phyloP scores from a whole-genome alignment of 2,329 filamentous ascomycete genomes.

The Beauveria australis region DNA sequence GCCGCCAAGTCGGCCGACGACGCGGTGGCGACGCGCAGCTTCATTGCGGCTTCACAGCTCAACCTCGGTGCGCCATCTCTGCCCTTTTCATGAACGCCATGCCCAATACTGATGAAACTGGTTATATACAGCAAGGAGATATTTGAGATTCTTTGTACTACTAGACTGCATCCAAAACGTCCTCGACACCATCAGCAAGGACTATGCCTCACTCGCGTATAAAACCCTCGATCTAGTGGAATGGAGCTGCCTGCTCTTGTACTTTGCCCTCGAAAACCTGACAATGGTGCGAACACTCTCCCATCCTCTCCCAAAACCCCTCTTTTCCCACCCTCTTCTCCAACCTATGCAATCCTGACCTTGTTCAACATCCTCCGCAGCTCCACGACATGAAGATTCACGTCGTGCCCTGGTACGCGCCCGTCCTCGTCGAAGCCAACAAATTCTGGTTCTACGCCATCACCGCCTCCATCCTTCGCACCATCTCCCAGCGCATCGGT shows the following conservation, averaged over 20 bases:
- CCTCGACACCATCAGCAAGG: neutral
- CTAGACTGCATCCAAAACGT: slow-evolving; percentile 7
- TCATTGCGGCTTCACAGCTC: slow-evolving; percentile 1
- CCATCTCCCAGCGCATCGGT: neutral
- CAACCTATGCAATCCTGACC: too few species aligned
- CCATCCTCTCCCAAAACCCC: neutral
- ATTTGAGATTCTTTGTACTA: slow-evolving; percentile 10
- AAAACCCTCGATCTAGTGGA: slow-evolving; percentile 3
- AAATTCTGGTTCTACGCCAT: slow-evolving; percentile 13
- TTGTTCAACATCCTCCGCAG: neutral
- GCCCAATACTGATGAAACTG: neutral
- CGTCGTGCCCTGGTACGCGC: slow-evolving; percentile 9
- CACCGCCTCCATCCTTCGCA: slow-evolving; percentile 7
- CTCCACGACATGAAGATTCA: slow-evolving; percentile 10
- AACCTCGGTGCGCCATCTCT: neutral
- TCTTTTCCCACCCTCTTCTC: too few species aligned
- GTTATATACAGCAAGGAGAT: neutral
- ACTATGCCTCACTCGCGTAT: neutral
- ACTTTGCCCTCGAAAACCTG: slow-evolving; percentile 10
- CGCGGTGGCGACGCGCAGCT: neutral
- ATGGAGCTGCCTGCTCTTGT: slow-evolving; percentile 9
- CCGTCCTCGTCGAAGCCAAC: slow-evolving; percentile 11
- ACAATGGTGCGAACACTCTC: slow-evolving; percentile 3
- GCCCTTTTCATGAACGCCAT: neutral
- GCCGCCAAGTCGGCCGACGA: neutral